Base-by-base conservation (phyloP, 2,329 filamentous ascomycete genomes). In the Leptographium radiaticola region DNA sequence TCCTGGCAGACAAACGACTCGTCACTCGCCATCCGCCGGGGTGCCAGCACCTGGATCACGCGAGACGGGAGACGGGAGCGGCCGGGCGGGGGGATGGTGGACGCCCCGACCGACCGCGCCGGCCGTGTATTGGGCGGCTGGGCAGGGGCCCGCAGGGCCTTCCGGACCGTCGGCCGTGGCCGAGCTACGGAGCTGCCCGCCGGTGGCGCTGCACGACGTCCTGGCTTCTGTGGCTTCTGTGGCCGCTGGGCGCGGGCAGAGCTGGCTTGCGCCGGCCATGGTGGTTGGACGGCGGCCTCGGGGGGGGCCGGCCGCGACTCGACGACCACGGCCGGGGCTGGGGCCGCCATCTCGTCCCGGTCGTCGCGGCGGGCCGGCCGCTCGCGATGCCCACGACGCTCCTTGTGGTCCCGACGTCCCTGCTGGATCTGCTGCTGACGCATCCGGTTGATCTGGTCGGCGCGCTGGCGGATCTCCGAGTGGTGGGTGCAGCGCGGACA, bases 1-100 rank as follows among this genome's bases (percentile, higher is more conserved):
- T 56, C 53, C 8, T 20, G 16, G 25, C 57, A 58, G 9, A 36
- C 55, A 33, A 58, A 40, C 6, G 56, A 58, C 25, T 53, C 54
- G 4, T 42, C 36, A 53, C 55, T 56, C 13, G 31, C 18, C 16
- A n/a, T 31, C 9, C 16, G 11, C 18, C 8, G 8, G 36, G 47
- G 54, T 4, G 30, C 10, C 12, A 44, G n/a, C 6, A 18, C 13
- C 4, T 11, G 2, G 8, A 16, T 30, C 4, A 53, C 15, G n/a
- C 45, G 20, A 13, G 31, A 9, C 18, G 42, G 25, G 1, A 46
- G 30, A 18, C 25, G 10, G 9, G 47, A 10, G 4, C 36, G 16
- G 36, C 30, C 16, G 33, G n/a, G 10, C 3, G 25, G 25, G 25
- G 25, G 25, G 25, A 25, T 5, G 25, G 25, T 25, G 25, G 25